Percentiles rank a stretch among this genome's conserved stretches.
These are phyloP conservation scores for Capsella rubella DNA, from an alignment of 441 rosid species.

Conservation along the genomic window DNA sequence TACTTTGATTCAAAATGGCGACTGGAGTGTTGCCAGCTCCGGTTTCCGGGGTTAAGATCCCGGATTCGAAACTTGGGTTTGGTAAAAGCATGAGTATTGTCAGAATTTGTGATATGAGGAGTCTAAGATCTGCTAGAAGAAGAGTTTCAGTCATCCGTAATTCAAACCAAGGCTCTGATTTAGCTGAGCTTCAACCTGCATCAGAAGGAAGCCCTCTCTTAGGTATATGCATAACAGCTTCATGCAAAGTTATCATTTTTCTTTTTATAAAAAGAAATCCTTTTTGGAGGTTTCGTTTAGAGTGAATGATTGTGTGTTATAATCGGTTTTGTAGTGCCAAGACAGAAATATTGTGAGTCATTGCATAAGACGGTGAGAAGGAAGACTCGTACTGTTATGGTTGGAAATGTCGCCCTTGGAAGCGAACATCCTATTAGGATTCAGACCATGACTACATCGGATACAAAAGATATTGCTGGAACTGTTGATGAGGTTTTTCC, in stretches of 20 bases:
- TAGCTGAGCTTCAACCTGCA: constrained; percentile 78
- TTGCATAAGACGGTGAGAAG: constrained; percentile 85
- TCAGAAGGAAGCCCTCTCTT: constrained; percentile 84
- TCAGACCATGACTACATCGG: constrained; percentile 94
- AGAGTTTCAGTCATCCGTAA: constrained; percentile 62
- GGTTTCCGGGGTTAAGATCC: constrained; percentile 63
- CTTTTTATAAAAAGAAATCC: too few species aligned
- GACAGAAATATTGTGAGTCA: constrained; percentile 93
- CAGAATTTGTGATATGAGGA: constrained; percentile 65
- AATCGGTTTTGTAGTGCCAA: constrained; percentile 66
- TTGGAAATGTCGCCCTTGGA: constrained; percentile 92
- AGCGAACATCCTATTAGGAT: constrained; percentile 93
- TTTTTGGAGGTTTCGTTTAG: neutral
- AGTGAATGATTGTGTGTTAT: constrained; percentile 14
- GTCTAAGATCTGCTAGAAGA: constrained; percentile 53
- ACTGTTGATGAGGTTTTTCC: constrained; percentile 87
- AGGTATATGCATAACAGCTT: constrained; percentile 52
- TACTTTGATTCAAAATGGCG: constrained; percentile 60
- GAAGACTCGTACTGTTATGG: constrained; percentile 91
- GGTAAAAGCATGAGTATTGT: constrained; percentile 64
- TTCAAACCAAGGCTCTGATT: constrained; percentile 67
- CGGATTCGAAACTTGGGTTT: constrained; percentile 67
- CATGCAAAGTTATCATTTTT: neutral
- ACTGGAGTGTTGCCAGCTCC: constrained; percentile 81
- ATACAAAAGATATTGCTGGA: constrained; percentile 87